A percentile compares a stretch with the other conserved stretches of the same genome.
These are phyloP conservation scores for Podospora fimiseda DNA, from an alignment of 495 filamentous ascomycete genomes.

Conservation along the genomic window DNA sequence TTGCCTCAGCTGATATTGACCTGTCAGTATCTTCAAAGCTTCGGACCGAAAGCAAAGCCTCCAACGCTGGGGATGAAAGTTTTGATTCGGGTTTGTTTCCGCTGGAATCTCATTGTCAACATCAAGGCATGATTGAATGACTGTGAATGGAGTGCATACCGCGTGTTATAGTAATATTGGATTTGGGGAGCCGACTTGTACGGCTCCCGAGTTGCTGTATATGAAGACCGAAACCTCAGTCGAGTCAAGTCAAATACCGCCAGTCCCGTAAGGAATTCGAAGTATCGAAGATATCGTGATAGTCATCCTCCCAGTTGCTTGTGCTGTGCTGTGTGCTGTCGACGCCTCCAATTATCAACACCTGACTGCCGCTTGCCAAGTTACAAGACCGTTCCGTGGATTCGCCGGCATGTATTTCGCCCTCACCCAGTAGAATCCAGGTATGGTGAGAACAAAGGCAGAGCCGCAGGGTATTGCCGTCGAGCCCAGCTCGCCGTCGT, in stretches of 20 bases:
- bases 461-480: constrained; percentile 15
- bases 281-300: constrained; percentile 14
- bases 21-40: not conserved
- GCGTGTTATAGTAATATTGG: not conserved
- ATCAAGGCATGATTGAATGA: no score
- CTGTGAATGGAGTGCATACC: not conserved
- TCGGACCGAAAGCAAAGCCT: constrained; percentile 6
- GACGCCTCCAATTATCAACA: constrained; percentile 21
- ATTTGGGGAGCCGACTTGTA: constrained; percentile 10
- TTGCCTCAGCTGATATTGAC: not conserved
- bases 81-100: constrained; percentile 5
- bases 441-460: constrained; percentile 22
- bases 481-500: constrained; percentile 13
- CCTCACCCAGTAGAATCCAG: constrained; percentile 21
- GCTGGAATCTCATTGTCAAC: no score
- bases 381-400: constrained; percentile 21
- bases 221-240: constrained; percentile 9
- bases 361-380: constrained; percentile 17
- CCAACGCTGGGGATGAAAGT: constrained; percentile 7
- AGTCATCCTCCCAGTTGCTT: not conserved
- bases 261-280: constrained; percentile 19
- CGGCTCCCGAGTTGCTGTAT: not conserved
- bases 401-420: constrained; percentile 14
- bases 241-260: constrained; percentile 17
- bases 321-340: constrained; percentile 13